Conservation (phyloP, 495 filamentous ascomycete genomes). For the Hypoxylon rickii region DNA sequence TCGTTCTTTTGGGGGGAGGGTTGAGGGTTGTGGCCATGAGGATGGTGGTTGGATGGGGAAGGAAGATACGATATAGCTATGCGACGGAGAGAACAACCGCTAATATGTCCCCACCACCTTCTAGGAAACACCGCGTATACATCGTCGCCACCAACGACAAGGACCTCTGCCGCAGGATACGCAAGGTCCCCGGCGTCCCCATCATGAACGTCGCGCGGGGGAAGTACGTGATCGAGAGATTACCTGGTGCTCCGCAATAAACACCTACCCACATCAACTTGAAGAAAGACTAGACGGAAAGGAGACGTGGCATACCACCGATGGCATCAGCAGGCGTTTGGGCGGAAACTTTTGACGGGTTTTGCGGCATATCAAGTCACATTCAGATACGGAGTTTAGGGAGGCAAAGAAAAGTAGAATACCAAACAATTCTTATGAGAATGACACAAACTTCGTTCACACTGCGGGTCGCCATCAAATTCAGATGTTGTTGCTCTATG, state of each 20-base stretch:
- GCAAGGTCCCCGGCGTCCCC: constrained; percentile 76
- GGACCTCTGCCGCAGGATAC: constrained; percentile 76
- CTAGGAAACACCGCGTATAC: constrained; percentile 68
- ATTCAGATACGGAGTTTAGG: constrained; percentile 8
- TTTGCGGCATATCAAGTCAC: constrained; percentile 11
- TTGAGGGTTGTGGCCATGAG: no score
- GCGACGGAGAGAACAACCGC: no score
- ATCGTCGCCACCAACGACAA: constrained; percentile 90
- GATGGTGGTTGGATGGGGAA: no score
- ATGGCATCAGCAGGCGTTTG: constrained; percentile 15
- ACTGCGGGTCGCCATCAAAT: no score
- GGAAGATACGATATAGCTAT: no score
- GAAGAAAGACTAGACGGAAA: not conserved
- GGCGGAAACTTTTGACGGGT: not conserved
- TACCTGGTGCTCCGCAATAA: constrained; percentile 72
- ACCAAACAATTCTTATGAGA: not conserved
- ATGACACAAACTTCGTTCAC: no score
- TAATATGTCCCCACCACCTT: not conserved
- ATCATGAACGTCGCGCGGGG: constrained; percentile 70
- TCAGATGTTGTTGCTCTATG: constrained; percentile 10
- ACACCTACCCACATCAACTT: not conserved
- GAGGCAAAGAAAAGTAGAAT: constrained; percentile 1
- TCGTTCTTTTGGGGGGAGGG: not conserved
- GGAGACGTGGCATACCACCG: not conserved
- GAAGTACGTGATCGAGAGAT: constrained; percentile 90